Conservation (phyloP, 1,284 basidiomycete species). For the Rhodotorula mucilaginosa region DNA sequence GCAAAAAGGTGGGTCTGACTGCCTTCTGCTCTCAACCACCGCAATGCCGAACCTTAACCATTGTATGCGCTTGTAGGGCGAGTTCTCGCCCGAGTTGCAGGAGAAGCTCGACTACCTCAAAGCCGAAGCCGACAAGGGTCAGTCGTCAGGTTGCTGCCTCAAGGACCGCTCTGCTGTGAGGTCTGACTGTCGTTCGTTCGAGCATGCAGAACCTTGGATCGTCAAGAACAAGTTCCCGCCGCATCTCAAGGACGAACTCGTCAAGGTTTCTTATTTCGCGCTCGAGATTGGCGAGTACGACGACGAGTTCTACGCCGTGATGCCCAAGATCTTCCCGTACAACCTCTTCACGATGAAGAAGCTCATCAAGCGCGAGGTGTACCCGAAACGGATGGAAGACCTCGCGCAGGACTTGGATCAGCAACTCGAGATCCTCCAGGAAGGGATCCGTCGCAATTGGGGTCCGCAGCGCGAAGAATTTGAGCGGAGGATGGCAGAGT, state of each 20-base stretch:
- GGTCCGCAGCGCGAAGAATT: conserved; percentile 23
- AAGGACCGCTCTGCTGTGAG: neutral
- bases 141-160: conserved; percentile 23
- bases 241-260: conserved; percentile 68
- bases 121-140: conserved; percentile 61
- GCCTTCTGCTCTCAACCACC: too few species aligned
- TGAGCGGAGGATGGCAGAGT: conserved; percentile 14
- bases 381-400: conserved; percentile 26
- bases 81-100: conserved; percentile 68
- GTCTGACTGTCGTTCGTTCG: neutral
- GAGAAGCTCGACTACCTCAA: conserved; percentile 63
- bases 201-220: conserved; percentile 36
- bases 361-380: conserved; percentile 43
- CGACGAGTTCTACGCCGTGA: conserved; percentile 82
- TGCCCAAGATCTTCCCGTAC: conserved; percentile 85
- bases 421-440: conserved; percentile 12
- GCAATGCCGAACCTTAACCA: too few species aligned
- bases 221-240: conserved; percentile 72
- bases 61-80: conserved; percentile 49
- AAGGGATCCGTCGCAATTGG: conserved; percentile 18
- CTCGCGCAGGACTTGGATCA: conserved; percentile 19
- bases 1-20: conserved; percentile 58
- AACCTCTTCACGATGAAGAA: conserved; percentile 67
- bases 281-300: conserved; percentile 81
- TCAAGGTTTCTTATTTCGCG: conserved; percentile 70